Base-by-base conservation (phyloP, 495 filamentous ascomycete species). In the Aspergillus asperescens region DNA sequence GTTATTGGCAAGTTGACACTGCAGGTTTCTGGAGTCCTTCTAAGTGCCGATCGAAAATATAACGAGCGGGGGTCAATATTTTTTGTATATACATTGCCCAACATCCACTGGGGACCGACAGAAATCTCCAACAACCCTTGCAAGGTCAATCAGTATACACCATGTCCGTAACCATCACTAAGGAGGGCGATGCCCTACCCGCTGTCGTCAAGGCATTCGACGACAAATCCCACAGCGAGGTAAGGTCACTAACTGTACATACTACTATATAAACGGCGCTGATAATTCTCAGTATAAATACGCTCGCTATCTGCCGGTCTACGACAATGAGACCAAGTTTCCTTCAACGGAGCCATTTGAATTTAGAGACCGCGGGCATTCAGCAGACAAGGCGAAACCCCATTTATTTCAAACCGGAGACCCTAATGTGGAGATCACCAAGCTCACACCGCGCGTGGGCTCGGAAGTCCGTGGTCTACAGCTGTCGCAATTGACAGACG, bases 381-480 rank as follows among this genome's bases (percentile, higher is more conserved):
- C 62, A n/a, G 75, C 73, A 22, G 65, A 75, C 58, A 75, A 40
- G 22, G 38, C 39, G 0, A 52, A 44, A 12, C 50, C 50, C 1
- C 39, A 50, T 24, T 31, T 50, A 4, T 28, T 52, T n/a, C 9
- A 52, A 7, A 52, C 39, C 31, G 80, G 82, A 29, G 73, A 83
- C 50, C 73, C 78, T 5, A 63, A 76, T 15, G 83, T 82, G 0
- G 71, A 75, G 28, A 70, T 84, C 22, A 77, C 79, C 60, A 81
- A 85, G 59, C 77, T 81, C 51, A 87, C 77, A 5, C 84, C 84
- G 13, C 81, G 83, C 39, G 82, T 88, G 54, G 85, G 87, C 48
- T 89, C 85, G 0, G 86, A 90, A 60, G 69, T 91, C 52, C 73
- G 79, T 39, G 87, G 86, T 1, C 71, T 89, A 8, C 78, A 88